A percentile compares a stretch with the other conserved stretches of the same genome.
phyloP scores from a whole-genome alignment of 129 eudicot species.

The Escallonia herrerae region DNA sequence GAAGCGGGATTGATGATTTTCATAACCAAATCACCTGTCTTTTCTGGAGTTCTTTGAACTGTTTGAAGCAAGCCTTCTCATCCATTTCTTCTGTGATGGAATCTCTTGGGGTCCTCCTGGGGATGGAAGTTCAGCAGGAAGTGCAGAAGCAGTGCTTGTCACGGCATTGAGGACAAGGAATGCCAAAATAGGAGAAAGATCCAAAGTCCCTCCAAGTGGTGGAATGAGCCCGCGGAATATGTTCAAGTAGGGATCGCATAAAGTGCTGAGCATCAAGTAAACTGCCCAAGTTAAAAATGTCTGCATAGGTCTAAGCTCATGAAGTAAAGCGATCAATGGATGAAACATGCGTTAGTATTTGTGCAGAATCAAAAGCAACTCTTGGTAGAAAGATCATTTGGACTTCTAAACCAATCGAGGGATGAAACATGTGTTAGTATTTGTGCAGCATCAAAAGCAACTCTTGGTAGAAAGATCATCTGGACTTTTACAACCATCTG shows the following conservation, averaged over 20 bases:
- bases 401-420: too few relatives aligned
- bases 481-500: too few relatives aligned
- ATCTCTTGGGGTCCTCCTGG: conserved; percentile 25
- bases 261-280: conserved; percentile 46
- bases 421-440: too few relatives aligned
- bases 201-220: conserved; percentile 94
- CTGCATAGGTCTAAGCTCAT: neutral
- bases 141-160: conserved; percentile 84
- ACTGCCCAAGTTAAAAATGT: neutral
- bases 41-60: conserved; percentile 24
- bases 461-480: too few relatives aligned
- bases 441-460: too few relatives aligned
- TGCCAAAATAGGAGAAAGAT: conserved; percentile 90
- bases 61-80: conserved; percentile 48
- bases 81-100: conserved; percentile 63
- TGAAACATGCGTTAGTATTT: too few relatives aligned
- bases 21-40: conserved; percentile 5
- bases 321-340: neutral
- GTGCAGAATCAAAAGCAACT: too few relatives aligned
- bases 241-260: conserved; percentile 94
- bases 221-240: conserved; percentile 91
- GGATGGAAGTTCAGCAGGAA: conserved; percentile 92
- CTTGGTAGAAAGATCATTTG: too few relatives aligned
- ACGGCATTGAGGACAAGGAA: conserved; percentile 81
- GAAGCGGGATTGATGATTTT: neutral